Evolutionary conservation across 768 basidiomycete genomes (phyloP).

Genomic region (Mycena venus): DNA sequence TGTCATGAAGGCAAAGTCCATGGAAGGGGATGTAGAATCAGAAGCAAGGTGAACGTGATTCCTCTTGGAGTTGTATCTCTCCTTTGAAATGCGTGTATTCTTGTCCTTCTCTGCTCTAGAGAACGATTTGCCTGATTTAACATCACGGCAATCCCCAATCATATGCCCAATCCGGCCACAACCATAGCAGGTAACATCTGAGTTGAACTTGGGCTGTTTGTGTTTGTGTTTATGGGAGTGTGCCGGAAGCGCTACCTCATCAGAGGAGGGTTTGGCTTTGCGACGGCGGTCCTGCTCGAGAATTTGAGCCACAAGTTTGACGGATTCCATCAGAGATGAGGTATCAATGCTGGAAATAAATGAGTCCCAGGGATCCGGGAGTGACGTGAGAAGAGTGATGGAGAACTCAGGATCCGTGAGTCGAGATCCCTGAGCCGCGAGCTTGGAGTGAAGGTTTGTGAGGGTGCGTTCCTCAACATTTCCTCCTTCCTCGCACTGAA

Average conservation of each 20-base stretch:
- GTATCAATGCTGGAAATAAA: slow-evolving; percentile 42
- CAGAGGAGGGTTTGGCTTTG: too few relatives aligned
- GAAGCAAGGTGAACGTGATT: too few relatives aligned
- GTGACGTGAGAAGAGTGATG: slow-evolving; percentile 45
- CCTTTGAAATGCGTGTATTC: slow-evolving; percentile 13
- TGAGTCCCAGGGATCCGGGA: slow-evolving; percentile 38
- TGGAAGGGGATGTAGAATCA: neutral
- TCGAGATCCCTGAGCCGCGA: slow-evolving; percentile 32
- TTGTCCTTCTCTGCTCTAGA: slow-evolving; percentile 17
- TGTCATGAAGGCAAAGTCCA: slow-evolving; percentile 17
- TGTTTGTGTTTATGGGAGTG: neutral
- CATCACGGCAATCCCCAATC: too few relatives aligned
- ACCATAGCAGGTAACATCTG: too few relatives aligned
- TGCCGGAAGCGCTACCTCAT: too few relatives aligned
- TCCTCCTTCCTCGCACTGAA: neutral
- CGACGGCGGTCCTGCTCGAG: too few relatives aligned
- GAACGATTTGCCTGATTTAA: too few relatives aligned
- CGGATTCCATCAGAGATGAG: slow-evolving; percentile 32
- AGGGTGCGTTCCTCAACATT: slow-evolving; percentile 45
- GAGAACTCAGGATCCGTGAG: slow-evolving; percentile 46
- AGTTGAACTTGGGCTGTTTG: slow-evolving; percentile 16
- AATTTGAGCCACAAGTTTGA: slow-evolving; percentile 40
- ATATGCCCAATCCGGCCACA: too few relatives aligned
- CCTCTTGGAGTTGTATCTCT: neutral
- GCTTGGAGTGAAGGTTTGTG: too few relatives aligned